Evolutionary conservation across 148 eudicot genomes (phyloP).

Genomic region (Suaeda aralocaspica): DNA sequence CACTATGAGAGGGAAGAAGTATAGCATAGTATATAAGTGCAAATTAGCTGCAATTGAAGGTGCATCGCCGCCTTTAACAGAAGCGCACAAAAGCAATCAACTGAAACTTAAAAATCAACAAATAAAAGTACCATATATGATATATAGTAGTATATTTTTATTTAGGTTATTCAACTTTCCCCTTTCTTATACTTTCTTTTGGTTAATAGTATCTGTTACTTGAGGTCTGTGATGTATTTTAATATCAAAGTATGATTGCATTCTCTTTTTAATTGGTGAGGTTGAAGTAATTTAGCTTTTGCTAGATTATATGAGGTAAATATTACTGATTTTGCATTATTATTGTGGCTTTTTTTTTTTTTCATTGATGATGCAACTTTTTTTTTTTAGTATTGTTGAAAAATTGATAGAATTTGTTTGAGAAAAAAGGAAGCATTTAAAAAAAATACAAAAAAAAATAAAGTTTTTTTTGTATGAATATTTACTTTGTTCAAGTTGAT

Average conservation of each 20-base stretch:
- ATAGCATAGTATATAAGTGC: no score
- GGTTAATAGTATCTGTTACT: background rate
- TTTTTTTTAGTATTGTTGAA: background rate
- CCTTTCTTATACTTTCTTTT: background rate
- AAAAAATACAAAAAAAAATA: no score
- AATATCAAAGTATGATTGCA: no score
- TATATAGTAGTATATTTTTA: no score
- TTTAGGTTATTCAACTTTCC: constrained; percentile 16
- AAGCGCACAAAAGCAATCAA: background rate
- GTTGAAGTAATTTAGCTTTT: constrained; percentile 3
- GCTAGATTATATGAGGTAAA: background rate
- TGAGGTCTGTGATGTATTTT: no score
- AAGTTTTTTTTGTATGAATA: background rate
- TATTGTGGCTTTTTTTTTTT: background rate
- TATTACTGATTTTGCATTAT: no score
- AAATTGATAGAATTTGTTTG: background rate
- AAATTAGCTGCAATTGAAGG: no score
- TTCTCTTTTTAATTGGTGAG: no score
- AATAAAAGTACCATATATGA: no score
- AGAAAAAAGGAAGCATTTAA: no score
- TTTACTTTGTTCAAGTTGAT: background rate
- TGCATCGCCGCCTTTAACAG: constrained; percentile 5
- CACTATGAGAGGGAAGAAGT: no score
- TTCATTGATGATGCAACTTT: background rate
- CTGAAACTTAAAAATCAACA: no score